Percentiles rank a stretch among this genome's conserved stretches.
Evolutionary conservation across 257 asterid species (phyloP).

Genomic region (Solanum sejunctum): DNA sequence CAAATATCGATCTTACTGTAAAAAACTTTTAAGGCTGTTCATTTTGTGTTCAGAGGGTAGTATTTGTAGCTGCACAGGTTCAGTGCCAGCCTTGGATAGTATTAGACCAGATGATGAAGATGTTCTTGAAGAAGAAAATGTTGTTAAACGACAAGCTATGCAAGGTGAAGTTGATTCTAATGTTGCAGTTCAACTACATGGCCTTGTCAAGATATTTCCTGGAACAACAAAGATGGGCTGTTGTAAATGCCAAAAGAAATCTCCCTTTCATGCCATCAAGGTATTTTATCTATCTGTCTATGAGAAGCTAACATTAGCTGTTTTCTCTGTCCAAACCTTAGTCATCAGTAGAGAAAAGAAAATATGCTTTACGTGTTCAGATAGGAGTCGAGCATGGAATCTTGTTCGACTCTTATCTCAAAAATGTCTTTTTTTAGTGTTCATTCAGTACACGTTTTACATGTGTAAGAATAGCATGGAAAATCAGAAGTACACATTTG

Average conservation of each 20-base stretch:
- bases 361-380: neutral
- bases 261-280: conserved; percentile 92
- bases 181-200: conserved; percentile 76
- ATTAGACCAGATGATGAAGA: conserved; percentile 71
- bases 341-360: neutral
- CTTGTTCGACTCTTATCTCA: neutral
- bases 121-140: conserved; percentile 79
- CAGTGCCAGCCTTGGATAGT: conserved; percentile 41
- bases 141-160: conserved; percentile 57
- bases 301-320: neutral
- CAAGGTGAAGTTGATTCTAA: conserved; percentile 41
- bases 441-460: neutral
- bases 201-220: conserved; percentile 67
- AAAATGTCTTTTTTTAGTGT: neutral
- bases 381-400: neutral
- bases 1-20: neutral
- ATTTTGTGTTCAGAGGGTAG: conserved; percentile 55
- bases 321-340: neutral
- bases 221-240: conserved; percentile 53
- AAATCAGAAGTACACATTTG: neutral
- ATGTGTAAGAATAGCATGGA: neutral
- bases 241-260: conserved; percentile 56
- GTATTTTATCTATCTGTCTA: conserved; percentile 12
- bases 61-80: conserved; percentile 58
- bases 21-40: neutral